Evolutionary conservation across 2,329 filamentous ascomycete species (phyloP), one percentile per base, ranked within the genome.

Genomic region (Aspergillus brasiliensis): DNA sequence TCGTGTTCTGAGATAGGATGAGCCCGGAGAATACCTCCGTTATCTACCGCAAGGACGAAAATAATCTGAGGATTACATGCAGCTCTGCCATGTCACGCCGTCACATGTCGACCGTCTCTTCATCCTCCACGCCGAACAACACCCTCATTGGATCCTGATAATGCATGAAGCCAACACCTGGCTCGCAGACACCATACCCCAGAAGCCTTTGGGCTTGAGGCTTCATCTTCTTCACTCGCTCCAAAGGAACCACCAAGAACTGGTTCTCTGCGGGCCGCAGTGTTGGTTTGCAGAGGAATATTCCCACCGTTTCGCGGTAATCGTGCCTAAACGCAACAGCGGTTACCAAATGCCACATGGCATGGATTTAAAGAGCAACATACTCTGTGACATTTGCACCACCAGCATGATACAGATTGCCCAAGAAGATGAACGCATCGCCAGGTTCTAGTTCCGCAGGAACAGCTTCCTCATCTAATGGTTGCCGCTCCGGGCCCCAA

Each of bases 371-470:
- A 25, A 2, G 38, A 5, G 34, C 7, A n/a, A 21, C 25, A 67
- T 76, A 60, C 58, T 44, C 47, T 8, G 68, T 72, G 19, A 57
- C 63, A 57, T 80, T 80, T 8, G 69, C 70, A 1, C 78, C 78
- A 2, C 77, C 78, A 1, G 74, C 78, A 42, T 80, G 78, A 53
- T 79, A 79, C 11, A 74, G 59, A 19, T 76, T 75, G 1, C 77
- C 78, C 0, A 78, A 56, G 40, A 80, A 77, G 23, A 79, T 73
- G 31, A 75, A 67, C 5, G 77, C 75, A 38, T 79, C 77, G 1
- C 78, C 77, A 5, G 73, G 63, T n/a, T 78, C 73, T 13, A 80
- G 67, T 52, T 79, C 76, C 1, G 75, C 77, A 0, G 75, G 71
- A 2, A 77, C 65, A 1, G 77, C 75, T 49, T 80, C 78, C 8